phyloP scores from a whole-genome alignment of 352 stramenopile species.

The Phytopythium chamaehyphon region DNA sequence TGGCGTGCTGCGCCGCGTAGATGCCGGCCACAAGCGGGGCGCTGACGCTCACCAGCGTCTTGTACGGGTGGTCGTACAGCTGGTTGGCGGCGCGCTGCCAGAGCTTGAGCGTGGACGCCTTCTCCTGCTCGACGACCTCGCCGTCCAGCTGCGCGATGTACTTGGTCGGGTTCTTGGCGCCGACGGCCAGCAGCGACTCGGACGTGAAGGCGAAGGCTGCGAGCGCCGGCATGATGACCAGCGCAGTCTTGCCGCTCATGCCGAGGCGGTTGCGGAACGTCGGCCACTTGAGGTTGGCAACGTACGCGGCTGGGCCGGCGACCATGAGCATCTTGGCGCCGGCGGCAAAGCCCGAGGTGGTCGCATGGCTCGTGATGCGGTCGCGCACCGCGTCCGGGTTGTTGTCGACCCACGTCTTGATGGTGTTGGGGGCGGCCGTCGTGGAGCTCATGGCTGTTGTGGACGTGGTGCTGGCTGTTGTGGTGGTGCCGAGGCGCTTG shows the following conservation, averaged over 20 bases:
- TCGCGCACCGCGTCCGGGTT: slow-evolving; percentile 56
- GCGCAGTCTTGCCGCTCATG: slow-evolving; percentile 68
- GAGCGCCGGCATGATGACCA: slow-evolving; percentile 59
- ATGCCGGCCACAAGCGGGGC: slow-evolving; percentile 68
- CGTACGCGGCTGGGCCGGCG: slow-evolving; percentile 21
- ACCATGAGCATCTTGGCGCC: slow-evolving; percentile 28
- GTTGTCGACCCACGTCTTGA: slow-evolving; percentile 20
- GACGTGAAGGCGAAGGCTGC: slow-evolving; percentile 62
- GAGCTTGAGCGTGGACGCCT: slow-evolving; percentile 39
- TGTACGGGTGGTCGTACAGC: slow-evolving; percentile 81
- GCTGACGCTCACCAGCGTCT: slow-evolving; percentile 42
- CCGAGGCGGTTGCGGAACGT: slow-evolving; percentile 68
- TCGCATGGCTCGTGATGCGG: slow-evolving; percentile 68
- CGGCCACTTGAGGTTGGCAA: slow-evolving; percentile 56
- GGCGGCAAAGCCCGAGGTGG: slow-evolving; percentile 49
- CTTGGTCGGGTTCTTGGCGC: slow-evolving; percentile 64
- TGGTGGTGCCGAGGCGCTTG: no score
- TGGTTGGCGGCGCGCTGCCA: slow-evolving; percentile 69
- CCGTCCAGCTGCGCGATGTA: slow-evolving; percentile 62
- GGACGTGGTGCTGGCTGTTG: neutral
- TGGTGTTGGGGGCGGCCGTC: slow-evolving; percentile 9
- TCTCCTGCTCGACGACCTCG: slow-evolving; percentile 32
- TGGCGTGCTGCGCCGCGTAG: slow-evolving; percentile 63
- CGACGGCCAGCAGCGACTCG: slow-evolving; percentile 56
- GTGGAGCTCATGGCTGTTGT: slow-evolving; percentile 6